Base-by-base conservation (phyloP, 2,329 filamentous ascomycete genomes). In the Blastomyces gilchristii region DNA sequence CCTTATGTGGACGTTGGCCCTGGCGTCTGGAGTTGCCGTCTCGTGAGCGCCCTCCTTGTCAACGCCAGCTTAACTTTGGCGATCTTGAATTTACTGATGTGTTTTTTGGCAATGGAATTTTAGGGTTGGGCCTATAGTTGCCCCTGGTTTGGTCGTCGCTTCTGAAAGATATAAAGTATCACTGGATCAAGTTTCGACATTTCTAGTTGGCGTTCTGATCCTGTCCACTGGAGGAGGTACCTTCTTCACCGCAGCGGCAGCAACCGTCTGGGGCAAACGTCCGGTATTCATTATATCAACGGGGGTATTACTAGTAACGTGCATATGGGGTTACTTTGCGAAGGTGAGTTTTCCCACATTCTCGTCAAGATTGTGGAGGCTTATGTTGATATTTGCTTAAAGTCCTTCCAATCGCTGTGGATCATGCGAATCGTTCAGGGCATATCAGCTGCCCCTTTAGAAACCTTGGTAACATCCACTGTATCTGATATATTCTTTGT, bases 41-140 rank as follows among this genome's bases (percentile, higher is more conserved):
- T 66, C 69, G 69, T 71, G 66, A 61, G 67, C 61, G 16, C n/a
- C 22, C 2, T 7, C n/a, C 11, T 39, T 39, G 25, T 57, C 49
- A 11, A 5, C 34, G 41, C 34, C 16, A 59, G 18, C 28, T 22
- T 7, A 14, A 14, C 25, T 31, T 31, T 25, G n/a, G 28, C 12
- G 41, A 28, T n/a, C 16, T 31, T 9, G 9, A 28, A 4, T 49
- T 16, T 49, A 49, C 41, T 59, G 25, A 59, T 16, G 9, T 37
- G n/a, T 60, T 39, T 60, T 60, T 39, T 60, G 25, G 25, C 41
- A 63, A 54, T 54, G 28, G 3, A 3, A 34, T 54, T 47, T 12
- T 49, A 76, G 74, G 12, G 72, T 77, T 12, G 75, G 75, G 11
- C 75, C 75, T 3, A 77, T 78, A 76, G 70, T 78, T 2, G 75